These are phyloP conservation scores for Aspergillus sp. DNA, from an alignment of 2,329 filamentous ascomycete species.

Conservation along the genomic window DNA sequence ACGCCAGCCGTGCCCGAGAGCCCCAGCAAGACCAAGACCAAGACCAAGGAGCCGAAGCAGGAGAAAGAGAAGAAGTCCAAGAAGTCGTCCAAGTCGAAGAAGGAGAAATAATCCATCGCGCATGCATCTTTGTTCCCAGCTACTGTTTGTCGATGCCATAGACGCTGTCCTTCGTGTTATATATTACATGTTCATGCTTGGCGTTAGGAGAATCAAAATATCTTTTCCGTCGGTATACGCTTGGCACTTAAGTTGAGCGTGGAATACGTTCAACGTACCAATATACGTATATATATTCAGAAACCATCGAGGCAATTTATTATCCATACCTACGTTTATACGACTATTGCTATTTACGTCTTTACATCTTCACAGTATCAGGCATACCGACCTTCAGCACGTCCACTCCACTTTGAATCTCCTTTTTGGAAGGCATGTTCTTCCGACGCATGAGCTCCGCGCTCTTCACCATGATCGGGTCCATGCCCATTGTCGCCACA, in stretches of 20 bases:
- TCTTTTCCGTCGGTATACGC: neutral
- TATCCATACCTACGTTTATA: neutral
- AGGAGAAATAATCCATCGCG: slow-evolving; percentile 13
- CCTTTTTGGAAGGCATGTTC: slow-evolving; percentile 78
- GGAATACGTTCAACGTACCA: no score
- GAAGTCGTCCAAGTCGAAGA: slow-evolving; percentile 21
- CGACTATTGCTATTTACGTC: neutral
- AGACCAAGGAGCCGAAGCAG: slow-evolving; percentile 11
- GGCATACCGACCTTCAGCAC: slow-evolving; percentile 34
- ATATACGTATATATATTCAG: neutral
- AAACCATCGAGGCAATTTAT: neutral
- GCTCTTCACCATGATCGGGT: slow-evolving; percentile 79
- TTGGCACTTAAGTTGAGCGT: no score
- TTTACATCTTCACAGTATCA: slow-evolving; percentile 15
- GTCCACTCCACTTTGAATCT: slow-evolving; percentile 59
- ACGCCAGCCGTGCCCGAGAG: slow-evolving; percentile 5
- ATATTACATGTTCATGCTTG: slow-evolving; percentile 16
- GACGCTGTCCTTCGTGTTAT: slow-evolving; percentile 13
- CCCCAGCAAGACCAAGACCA: slow-evolving; percentile 18
- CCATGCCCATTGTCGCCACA: slow-evolving; percentile 84
- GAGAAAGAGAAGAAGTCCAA: slow-evolving; percentile 21
- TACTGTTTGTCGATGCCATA: slow-evolving; percentile 13
- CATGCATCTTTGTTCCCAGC: neutral
- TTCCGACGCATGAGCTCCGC: slow-evolving; percentile 80
- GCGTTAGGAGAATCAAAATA: slow-evolving; percentile 23